Evolutionary conservation across 495 filamentous ascomycete species (phyloP).

Genomic region (Xylaria cubensis): DNA sequence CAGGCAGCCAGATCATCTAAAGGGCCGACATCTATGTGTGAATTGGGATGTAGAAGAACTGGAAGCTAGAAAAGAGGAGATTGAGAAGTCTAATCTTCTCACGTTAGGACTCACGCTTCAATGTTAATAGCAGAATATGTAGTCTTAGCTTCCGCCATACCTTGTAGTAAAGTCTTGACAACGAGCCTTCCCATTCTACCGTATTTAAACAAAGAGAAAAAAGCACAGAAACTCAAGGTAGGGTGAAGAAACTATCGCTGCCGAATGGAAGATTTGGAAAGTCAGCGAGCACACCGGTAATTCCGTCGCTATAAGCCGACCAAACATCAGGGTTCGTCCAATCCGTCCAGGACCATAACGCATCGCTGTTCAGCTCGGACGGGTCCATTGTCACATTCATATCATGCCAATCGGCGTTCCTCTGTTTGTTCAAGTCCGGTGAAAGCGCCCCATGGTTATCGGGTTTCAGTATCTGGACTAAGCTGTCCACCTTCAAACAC

Average conservation of each 20-base stretch:
- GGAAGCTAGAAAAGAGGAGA: not conserved
- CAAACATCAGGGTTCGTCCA: slow-evolving; percentile 24
- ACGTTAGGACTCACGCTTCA: not conserved
- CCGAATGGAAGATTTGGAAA: slow-evolving; percentile 29
- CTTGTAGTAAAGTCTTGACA: not conserved
- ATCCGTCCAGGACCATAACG: slow-evolving; percentile 30
- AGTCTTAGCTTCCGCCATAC: not conserved
- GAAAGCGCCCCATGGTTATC: slow-evolving; percentile 8
- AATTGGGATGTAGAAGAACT: slow-evolving; percentile 4
- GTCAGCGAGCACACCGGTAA: slow-evolving; percentile 29
- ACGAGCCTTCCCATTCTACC: not conserved
- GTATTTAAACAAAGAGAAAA: not conserved
- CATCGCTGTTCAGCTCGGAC: slow-evolving; percentile 25
- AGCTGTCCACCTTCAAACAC: slow-evolving; percentile 27
- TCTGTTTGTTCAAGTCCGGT: not conserved
- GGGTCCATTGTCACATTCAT: not conserved
- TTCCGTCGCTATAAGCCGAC: slow-evolving; percentile 29
- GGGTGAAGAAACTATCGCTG: slow-evolving; percentile 26
- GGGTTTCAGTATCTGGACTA: slow-evolving; percentile 27
- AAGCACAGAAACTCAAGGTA: slow-evolving; percentile 11
- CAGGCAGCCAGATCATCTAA: not conserved
- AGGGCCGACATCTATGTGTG: not conserved
- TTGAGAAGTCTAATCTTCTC: slow-evolving; percentile 1
- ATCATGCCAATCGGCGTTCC: slow-evolving; percentile 9
- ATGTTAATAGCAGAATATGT: not conserved